Evolutionary conservation across 257 asterid genomes (phyloP).

Genomic region (Solanum gracilifrons): DNA sequence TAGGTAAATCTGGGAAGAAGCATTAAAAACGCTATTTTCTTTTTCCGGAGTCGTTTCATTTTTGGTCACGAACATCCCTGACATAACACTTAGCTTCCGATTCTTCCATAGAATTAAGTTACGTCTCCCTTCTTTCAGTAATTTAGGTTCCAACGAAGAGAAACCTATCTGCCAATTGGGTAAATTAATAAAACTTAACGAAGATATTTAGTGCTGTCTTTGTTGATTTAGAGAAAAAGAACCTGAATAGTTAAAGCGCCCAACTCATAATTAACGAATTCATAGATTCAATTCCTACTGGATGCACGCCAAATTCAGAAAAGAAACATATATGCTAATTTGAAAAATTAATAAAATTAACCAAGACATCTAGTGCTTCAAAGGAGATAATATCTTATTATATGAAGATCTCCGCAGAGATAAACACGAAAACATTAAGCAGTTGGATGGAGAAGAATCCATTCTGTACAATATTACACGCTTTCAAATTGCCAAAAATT

Average conservation of each 20-base stretch:
- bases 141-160: neutral
- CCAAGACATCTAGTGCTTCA: neutral
- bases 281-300: no score
- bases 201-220: neutral
- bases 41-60: accelerated
- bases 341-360: neutral
- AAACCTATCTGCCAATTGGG: neutral
- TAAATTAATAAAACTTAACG: no score
- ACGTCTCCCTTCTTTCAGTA: neutral
- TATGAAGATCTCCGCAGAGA: neutral
- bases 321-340: neutral
- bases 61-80: neutral
- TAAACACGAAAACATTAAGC: neutral
- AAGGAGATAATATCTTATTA: no score
- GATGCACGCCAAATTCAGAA: neutral
- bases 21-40: neutral
- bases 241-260: neutral
- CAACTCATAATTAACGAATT: neutral
- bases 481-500: neutral
- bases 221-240: neutral
- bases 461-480: neutral
- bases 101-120: neutral
- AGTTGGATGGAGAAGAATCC: neutral
- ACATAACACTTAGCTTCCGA: neutral
- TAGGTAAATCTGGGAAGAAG: neutral